phyloP scores from a whole-genome alignment of 768 basidiomycete species.

The Cytidiella melzeri region DNA sequence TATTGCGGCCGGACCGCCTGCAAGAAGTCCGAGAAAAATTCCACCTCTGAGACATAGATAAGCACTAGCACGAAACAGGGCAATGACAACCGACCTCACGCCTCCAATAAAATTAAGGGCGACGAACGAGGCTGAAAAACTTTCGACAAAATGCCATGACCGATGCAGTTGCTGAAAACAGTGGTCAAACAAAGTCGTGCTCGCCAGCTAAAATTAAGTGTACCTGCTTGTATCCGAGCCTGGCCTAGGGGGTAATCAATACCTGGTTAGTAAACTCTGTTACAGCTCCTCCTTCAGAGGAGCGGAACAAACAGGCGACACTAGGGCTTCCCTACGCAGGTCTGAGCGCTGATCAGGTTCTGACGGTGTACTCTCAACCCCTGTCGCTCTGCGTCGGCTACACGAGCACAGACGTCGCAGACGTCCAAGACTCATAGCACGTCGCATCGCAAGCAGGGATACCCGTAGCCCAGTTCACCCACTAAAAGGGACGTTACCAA shows the following conservation, averaged over 20 bases:
- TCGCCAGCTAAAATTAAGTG: not conserved
- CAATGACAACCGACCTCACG: constrained; percentile 48
- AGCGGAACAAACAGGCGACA: constrained; percentile 41
- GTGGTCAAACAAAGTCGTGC: not conserved
- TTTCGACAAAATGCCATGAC: constrained; percentile 77
- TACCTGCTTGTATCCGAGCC: constrained; percentile 79
- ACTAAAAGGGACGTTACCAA: constrained; percentile 71
- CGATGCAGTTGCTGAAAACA: constrained; percentile 71
- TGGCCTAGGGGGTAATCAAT: constrained; percentile 41
- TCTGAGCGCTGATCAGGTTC: constrained; percentile 97
- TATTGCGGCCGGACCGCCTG: constrained; percentile 83
- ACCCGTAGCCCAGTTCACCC: constrained; percentile 87
- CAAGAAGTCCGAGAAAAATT: constrained; percentile 74
- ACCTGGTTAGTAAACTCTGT: constrained; percentile 43
- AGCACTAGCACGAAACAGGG: not conserved
- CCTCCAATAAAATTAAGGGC: constrained; percentile 89
- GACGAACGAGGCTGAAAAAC: constrained; percentile 82
- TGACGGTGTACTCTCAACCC: constrained; percentile 96
- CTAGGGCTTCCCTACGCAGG: constrained; percentile 97
- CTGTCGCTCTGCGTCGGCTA: constrained; percentile 31
- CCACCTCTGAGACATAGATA: constrained; percentile 45
- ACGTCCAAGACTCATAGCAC: constrained; percentile 2
- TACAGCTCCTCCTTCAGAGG: constrained; percentile 35
- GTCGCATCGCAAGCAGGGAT: constrained; percentile 45
- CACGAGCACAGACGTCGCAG: not conserved